Evolutionary conservation across 2,329 filamentous ascomycete genomes (phyloP), one percentile per base, ranked within the genome.

Genomic region (Fusarium musae): DNA sequence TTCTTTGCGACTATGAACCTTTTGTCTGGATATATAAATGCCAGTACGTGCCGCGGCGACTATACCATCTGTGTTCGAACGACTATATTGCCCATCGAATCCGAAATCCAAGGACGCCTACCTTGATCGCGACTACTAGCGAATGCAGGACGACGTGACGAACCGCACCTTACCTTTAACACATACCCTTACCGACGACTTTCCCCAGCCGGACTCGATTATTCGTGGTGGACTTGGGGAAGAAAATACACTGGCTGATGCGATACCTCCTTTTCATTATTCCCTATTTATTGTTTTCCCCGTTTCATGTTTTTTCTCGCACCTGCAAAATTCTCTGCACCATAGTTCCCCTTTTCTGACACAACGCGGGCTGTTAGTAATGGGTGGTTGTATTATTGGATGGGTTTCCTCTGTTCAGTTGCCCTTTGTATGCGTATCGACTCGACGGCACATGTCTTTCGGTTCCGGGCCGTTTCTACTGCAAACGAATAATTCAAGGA

Each of bases 121-220:
- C 78, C 69, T 75, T 77, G 76, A 77, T 77, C 78, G 78, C 80
- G 78, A 80, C 72, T 77, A 78, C 78, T 78, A 80, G 79, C 80
- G 79, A 76, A 82, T 75, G 78, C 82, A 79, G 78, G 80, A 83
- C 81, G 80, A 83, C 79, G 78, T 81, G 80, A 83, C 80, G 81
- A 83, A 80, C 79, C 77, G 74, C 74, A 80, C 77, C 77, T 76
- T 78, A 60, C 58, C 76, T 76, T 74, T 74, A 75, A 75, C 73
- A 80, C 74, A 78, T 77, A 79, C 73, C 77, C 74, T 60, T 73
- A 76, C 70, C 75, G 68, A 79, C 73, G 67, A 78, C 72, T 70
- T 73, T 71, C 63, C 71, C 66, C 70, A 69, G 72, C 68, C 71
- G 67, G 66, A 76, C 59, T 66, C 65, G 64, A 73, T 72, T 69